A percentile compares a stretch with the other conserved stretches of the same genome.
These are phyloP conservation scores for Elsinoe fawcettii DNA, from an alignment of 2,329 filamentous ascomycete genomes.

Conservation along the genomic window DNA sequence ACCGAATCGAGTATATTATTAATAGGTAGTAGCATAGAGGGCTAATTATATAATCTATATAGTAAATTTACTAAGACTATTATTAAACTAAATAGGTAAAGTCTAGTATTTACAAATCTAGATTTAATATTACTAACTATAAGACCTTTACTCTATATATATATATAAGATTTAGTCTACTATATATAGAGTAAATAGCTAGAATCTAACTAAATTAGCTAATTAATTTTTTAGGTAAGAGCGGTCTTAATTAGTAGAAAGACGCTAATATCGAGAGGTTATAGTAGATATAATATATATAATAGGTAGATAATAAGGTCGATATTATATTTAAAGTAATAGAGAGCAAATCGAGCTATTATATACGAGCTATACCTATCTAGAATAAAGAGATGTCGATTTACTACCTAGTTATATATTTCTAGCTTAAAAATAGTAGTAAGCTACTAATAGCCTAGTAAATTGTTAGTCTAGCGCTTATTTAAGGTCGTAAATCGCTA, in stretches of 20 bases:
- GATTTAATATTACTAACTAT: not conserved
- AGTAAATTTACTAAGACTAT: not conserved
- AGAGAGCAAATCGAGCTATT: slow-evolving; percentile 2
- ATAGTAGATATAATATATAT: slow-evolving; percentile 1
- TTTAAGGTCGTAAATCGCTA: not conserved
- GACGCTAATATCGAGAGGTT: slow-evolving; percentile 3
- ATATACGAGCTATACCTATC: not conserved
- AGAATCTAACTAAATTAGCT: not conserved
- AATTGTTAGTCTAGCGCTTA: not conserved
- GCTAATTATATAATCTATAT: not conserved
- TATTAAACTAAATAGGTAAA: not conserved
- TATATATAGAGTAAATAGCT: not conserved
- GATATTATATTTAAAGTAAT: not conserved
- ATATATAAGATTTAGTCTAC: not conserved
- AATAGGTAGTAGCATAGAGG: not conserved
- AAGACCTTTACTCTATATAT: not conserved
- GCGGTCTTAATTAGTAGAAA: slow-evolving; percentile 5
- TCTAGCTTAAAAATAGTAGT: not conserved
- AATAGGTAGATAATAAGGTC: not conserved
- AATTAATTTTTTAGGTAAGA: not conserved
- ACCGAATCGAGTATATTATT: no score
- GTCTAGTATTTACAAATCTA: not conserved
- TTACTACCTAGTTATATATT: not conserved
- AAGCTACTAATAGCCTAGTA: not conserved
- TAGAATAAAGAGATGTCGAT: not conserved